Base-by-base conservation (phyloP, 2,329 filamentous ascomycete genomes). In the Colletotrichum tofieldiae region DNA sequence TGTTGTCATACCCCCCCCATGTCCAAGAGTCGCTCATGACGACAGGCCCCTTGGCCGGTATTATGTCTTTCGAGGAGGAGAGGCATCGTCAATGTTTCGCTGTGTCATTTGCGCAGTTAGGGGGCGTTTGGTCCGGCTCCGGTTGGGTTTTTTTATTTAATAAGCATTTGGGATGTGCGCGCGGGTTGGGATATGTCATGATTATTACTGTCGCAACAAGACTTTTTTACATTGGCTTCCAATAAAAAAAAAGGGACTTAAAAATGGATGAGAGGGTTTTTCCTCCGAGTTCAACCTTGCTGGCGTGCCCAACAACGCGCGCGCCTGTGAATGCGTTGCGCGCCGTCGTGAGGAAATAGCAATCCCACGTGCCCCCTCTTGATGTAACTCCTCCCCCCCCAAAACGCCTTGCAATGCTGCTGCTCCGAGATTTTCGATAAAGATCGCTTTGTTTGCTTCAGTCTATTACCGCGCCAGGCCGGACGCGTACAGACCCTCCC, bases 401-500 rank as follows among this genome's bases (percentile, higher is more conserved):
- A 65, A 35, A 81, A 82, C 81, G 78, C 81, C 81, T 71, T 80
- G 77, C 81, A 78, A 82, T 82, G 81, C 80, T 69, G 52, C 51
- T 67, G 54, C 62, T 47, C 51, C 37, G 20, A 69, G 37, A 65
- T 51, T 43, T 6, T 41, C 29, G 26, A 45, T 29, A 26, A 56
- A 62, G 12, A 45, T 61, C 41, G 47, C 43, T 56, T n/a, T 9
- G 11, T 20, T 12, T 32, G 23, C 35, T 18, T 23, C 6, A 6
- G 3, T 9, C 29, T n/a, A 6, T 73, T 29, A 71, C n/a, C 62
- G 43, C 62, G 67, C 39, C 41, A 70, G 59, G 39, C 67, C 73
- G 9, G 72, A 60, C 73, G 76, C 26, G 73, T 90, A 90, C 0
- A 89, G 77, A 2, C 85, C 87, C 73, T 89, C 85, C 87, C 87